phyloP scores from a whole-genome alignment of 2,329 filamentous ascomycete species.

The Cryphonectria nitschkei region DNA sequence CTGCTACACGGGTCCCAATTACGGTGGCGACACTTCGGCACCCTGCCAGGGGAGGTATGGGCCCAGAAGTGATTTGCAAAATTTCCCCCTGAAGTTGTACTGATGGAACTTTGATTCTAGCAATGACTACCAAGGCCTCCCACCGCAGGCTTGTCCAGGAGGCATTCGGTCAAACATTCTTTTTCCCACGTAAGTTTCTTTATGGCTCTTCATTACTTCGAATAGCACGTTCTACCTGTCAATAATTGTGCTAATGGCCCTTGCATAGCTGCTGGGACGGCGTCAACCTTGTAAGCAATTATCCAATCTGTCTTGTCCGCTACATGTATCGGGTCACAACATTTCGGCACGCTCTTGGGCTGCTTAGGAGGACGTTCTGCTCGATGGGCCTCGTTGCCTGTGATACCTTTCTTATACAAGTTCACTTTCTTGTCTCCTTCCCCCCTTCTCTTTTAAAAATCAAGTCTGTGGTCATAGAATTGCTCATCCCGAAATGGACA shows the following conservation, averaged over 20 bases:
- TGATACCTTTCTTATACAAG: not conserved
- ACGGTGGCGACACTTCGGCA: not conserved
- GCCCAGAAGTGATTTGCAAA: not conserved
- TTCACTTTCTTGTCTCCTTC: no score
- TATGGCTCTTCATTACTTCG: conserved; percentile 47
- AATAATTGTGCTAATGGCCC: conserved; percentile 55
- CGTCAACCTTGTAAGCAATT: conserved; percentile 41
- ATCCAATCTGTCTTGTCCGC: not conserved
- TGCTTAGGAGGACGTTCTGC: not conserved
- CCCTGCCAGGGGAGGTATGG: conserved; percentile 11
- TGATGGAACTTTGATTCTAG: not conserved
- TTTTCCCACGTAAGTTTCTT: conserved; percentile 57
- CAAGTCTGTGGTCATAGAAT: not conserved
- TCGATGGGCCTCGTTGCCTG: not conserved
- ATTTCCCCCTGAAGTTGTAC: not conserved
- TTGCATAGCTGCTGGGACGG: conserved; percentile 54
- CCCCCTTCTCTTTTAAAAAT: not conserved
- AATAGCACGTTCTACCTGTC: conserved; percentile 44
- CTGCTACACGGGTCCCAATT: conserved; percentile 11
- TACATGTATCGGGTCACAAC: not conserved
- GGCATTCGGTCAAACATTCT: conserved; percentile 51
- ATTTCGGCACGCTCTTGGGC: not conserved
- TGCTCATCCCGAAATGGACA: not conserved
- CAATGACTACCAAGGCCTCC: conserved; percentile 40
- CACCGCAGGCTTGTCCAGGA: conserved; percentile 44